Percentiles rank a stretch among this genome's conserved stretches.
phyloP scores from a whole-genome alignment of 1,284 basidiomycete species.

The Ceratorhiza oryzae-sativae region DNA sequence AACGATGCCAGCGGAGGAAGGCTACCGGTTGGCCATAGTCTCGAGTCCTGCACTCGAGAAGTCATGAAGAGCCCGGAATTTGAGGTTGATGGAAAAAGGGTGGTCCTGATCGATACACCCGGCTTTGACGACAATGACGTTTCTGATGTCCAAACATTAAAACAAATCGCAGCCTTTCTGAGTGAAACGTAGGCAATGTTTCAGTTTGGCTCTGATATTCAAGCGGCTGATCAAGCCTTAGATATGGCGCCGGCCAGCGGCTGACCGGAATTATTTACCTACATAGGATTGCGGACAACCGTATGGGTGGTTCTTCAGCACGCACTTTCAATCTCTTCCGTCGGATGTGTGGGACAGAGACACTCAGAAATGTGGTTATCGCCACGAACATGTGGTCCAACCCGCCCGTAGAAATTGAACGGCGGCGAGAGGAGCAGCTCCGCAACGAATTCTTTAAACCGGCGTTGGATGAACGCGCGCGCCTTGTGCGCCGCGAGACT shows the following conservation, averaged over 20 bases:
- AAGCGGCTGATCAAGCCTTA: neutral
- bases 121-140: conserved; percentile 39
- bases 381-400: conserved; percentile 48
- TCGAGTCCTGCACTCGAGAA: conserved; percentile 15
- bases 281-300: conserved; percentile 39
- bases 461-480: conserved; percentile 45
- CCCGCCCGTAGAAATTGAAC: conserved; percentile 23
- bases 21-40: neutral
- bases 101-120: conserved; percentile 43
- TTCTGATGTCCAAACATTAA: conserved; percentile 33
- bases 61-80: conserved; percentile 36
- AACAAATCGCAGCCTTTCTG: conserved; percentile 38
- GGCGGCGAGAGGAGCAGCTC: conserved; percentile 44
- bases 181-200: conserved; percentile 18
- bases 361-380: conserved; percentile 45
- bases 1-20: conserved; percentile 45
- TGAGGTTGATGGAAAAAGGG: conserved; percentile 42
- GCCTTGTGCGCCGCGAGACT: conserved; percentile 41
- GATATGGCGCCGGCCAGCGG: conserved; percentile 7
- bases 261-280: conserved; percentile 40
- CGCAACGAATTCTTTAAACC: conserved; percentile 45
- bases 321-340: conserved; percentile 40
- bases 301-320: conserved; percentile 27
- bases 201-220: neutral
- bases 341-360: conserved; percentile 38